Conservation (phyloP, 2,329 filamentous ascomycete species). For the Xylaria hypoxylon region DNA sequence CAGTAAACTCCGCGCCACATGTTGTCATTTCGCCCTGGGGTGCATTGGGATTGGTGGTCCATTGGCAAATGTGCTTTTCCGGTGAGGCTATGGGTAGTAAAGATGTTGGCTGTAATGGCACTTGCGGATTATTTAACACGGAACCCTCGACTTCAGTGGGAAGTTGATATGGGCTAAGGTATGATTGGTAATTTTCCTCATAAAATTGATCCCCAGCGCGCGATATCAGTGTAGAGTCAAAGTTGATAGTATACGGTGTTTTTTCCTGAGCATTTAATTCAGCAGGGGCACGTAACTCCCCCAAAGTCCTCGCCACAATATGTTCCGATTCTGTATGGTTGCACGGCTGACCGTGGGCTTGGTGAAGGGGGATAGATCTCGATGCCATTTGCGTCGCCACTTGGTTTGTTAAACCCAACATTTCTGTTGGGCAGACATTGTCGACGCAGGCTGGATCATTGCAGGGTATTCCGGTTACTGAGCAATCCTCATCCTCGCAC, state of each 20-base stretch:
- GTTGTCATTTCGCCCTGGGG: constrained; percentile 26
- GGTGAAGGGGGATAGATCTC: constrained; percentile 5
- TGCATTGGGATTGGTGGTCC: constrained; percentile 39
- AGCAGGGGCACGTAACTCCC: constrained; percentile 45
- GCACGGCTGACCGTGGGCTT: constrained; percentile 41
- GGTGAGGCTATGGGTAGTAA: not conserved
- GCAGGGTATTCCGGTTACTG: constrained; percentile 46
- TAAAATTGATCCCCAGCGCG: constrained; percentile 29
- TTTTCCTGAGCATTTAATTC: constrained; percentile 34
- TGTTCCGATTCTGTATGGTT: constrained; percentile 51
- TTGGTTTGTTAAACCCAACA: constrained; percentile 22
- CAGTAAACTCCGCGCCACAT: constrained; percentile 46
- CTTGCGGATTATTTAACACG: constrained; percentile 10
- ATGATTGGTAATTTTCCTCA: constrained; percentile 28
- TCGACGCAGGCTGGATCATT: constrained; percentile 47
- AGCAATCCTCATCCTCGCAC: constrained; percentile 49
- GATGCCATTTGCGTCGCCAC: not conserved
- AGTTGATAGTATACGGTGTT: constrained; percentile 23
- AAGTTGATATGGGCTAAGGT: constrained; percentile 25
- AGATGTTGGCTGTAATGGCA: constrained; percentile 15
- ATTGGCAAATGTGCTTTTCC: constrained; percentile 43
- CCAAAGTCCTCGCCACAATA: constrained; percentile 47
- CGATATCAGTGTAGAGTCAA: constrained; percentile 36
- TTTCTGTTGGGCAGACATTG: constrained; percentile 11
- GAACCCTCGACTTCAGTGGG: constrained; percentile 6